phyloP scores from a whole-genome alignment of 2,329 filamentous ascomycete genomes.

The Fusarium subglutinans region DNA sequence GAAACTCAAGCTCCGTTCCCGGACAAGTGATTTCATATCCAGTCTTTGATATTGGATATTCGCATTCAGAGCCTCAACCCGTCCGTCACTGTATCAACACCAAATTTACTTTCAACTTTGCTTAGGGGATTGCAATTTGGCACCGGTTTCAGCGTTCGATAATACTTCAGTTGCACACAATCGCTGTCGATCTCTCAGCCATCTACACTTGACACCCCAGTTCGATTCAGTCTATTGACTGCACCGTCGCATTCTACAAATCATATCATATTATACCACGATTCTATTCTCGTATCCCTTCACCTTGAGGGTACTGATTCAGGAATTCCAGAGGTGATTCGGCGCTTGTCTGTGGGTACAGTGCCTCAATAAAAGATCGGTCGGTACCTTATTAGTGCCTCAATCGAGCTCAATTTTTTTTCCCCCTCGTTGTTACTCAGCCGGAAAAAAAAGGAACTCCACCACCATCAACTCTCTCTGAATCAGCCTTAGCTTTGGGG shows the following conservation, averaged over 20 bases:
- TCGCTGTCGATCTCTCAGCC: background rate
- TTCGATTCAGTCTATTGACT: background rate
- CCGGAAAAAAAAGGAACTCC: constrained; percentile 36
- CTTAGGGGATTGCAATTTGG: background rate
- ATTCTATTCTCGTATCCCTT: background rate
- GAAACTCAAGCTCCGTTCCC: constrained; percentile 18
- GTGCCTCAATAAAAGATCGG: background rate
- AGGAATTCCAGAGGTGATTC: constrained; percentile 17
- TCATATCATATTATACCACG: background rate
- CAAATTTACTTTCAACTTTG: background rate
- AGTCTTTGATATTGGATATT: background rate
- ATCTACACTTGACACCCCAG: background rate
- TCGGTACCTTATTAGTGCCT: constrained; percentile 25
- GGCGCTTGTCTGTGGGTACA: constrained; percentile 32
- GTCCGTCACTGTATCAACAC: background rate
- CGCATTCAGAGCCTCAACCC: background rate
- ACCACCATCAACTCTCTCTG: constrained; percentile 3
- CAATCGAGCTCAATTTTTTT: constrained; percentile 22
- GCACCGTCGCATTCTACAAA: background rate
- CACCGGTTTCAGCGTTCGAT: background rate
- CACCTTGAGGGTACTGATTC: constrained; percentile 5
- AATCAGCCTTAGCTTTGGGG: background rate
- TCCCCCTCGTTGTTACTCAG: constrained; percentile 37
- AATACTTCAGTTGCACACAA: background rate
- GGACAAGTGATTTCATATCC: constrained; percentile 10